phyloP scores from a whole-genome alignment of 106 monocot genomes.

The Ottelia alismoides region DNA sequence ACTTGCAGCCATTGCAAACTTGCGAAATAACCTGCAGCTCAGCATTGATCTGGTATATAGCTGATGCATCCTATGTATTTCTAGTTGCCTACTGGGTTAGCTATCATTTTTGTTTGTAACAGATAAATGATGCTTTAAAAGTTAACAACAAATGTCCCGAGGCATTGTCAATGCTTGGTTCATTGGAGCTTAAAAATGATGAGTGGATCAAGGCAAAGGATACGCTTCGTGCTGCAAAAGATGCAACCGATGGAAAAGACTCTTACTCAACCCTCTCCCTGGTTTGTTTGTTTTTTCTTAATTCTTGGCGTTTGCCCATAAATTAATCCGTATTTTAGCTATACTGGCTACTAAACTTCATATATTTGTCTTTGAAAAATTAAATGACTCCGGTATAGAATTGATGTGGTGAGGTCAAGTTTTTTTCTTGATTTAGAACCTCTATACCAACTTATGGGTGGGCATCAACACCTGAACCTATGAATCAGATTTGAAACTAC shows the following conservation, averaged over 20 bases:
- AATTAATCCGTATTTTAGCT: neutral
- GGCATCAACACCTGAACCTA: no score
- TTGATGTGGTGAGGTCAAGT: no score
- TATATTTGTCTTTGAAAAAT: no score
- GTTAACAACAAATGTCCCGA: conserved; percentile 76
- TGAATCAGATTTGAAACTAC: no score
- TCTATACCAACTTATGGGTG: no score
- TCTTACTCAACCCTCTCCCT: conserved; percentile 75
- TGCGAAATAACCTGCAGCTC: conserved; percentile 59
- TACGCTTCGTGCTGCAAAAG: conserved; percentile 69
- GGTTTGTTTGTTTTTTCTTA: conserved; percentile 30
- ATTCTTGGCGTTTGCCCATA: neutral
- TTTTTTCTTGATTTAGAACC: no score
- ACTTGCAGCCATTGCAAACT: conserved; percentile 81
- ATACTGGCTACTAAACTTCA: no score
- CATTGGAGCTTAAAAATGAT: conserved; percentile 80
- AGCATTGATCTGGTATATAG: conserved; percentile 87
- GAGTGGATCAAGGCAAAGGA: conserved; percentile 99
- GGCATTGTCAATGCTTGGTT: conserved; percentile 88
- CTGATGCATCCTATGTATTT: neutral
- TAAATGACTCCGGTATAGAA: no score
- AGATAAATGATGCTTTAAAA: conserved; percentile 88
- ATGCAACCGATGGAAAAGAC: conserved; percentile 93
- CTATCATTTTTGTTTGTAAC: conserved; percentile 3
- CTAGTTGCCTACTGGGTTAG: no score